Percentiles rank a stretch among this genome's conserved stretches.
Conservation (phyloP, 2,329 filamentous ascomycete species). For the Penicillium sp. region DNA sequence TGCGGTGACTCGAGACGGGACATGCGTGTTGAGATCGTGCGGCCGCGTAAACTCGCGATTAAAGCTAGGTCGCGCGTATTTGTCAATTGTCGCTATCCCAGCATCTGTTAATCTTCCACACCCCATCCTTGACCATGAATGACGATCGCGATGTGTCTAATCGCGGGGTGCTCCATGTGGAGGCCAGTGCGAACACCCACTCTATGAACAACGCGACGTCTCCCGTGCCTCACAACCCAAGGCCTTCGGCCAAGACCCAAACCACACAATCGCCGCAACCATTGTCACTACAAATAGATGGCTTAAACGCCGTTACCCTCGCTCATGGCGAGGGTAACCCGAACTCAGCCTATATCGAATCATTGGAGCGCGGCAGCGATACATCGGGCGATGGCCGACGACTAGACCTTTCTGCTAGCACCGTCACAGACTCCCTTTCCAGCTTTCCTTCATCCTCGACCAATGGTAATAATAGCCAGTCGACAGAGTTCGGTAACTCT, state of each 20-base stretch:
- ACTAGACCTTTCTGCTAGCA: constrained; percentile 19
- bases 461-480: constrained; percentile 9
- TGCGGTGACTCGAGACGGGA: constrained; percentile 21
- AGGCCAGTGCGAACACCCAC: constrained; percentile 18
- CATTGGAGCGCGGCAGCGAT: constrained; percentile 22
- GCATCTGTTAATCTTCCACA: neutral
- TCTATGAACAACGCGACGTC: constrained; percentile 14
- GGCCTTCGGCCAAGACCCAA: constrained; percentile 8
- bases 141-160: constrained; percentile 12
- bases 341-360: constrained; percentile 16
- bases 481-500: constrained; percentile 11
- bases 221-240: constrained; percentile 10
- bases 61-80: constrained; percentile 15
- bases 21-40: constrained; percentile 20
- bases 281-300: constrained; percentile 21
- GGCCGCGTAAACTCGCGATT: constrained; percentile 19
- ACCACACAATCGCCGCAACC: constrained; percentile 20
- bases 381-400: constrained; percentile 20
- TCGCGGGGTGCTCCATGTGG: constrained; percentile 19
- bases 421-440: constrained; percentile 15
- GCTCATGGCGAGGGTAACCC: constrained; percentile 9
- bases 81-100: neutral
- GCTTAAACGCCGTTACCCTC: constrained; percentile 13
- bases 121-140: constrained; percentile 15
- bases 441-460: constrained; percentile 15